Percentiles rank a stretch among this genome's conserved stretches.
Conservation (phyloP, 2,329 filamentous ascomycete genomes). For the Penicillium psychrosexuale region DNA sequence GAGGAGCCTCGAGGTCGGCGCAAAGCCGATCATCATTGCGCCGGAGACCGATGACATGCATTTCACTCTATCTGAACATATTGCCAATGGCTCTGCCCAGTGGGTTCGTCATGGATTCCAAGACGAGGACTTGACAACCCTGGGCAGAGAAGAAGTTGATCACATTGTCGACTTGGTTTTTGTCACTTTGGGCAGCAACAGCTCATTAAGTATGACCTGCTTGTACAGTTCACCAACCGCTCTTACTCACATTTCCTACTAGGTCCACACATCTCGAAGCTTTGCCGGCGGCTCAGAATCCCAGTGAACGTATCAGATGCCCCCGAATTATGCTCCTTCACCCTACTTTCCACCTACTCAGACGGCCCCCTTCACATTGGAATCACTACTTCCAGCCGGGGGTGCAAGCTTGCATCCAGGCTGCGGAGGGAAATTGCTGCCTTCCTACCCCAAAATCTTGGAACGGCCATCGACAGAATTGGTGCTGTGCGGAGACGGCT, state of each 20-base stretch:
- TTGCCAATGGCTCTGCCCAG: conserved; percentile 43
- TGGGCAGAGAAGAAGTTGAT: conserved; percentile 78
- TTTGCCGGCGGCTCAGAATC: conserved; percentile 77
- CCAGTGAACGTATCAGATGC: conserved; percentile 91
- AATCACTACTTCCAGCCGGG: conserved; percentile 90
- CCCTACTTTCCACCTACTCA: conserved; percentile 79
- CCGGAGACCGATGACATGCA: conserved; percentile 61
- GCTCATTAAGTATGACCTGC: conserved; percentile 49
- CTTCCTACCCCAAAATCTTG: conserved; percentile 70
- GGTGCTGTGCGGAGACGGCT: conserved; percentile 69
- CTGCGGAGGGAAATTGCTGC: conserved; percentile 85
- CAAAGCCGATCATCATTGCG: conserved; percentile 73
- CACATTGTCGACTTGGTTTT: conserved; percentile 87
- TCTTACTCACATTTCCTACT: conserved; percentile 21
- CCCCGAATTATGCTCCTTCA: conserved; percentile 82
- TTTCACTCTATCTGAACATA: conserved; percentile 51
- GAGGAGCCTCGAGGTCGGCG: conserved; percentile 77
- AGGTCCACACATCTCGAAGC: conserved; percentile 66
- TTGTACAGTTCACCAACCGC: conserved; percentile 27
- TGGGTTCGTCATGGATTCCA: conserved; percentile 56
- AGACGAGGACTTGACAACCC: conserved; percentile 66
- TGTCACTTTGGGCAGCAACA: conserved; percentile 61
- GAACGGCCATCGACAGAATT: conserved; percentile 70
- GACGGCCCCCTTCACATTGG: conserved; percentile 93
- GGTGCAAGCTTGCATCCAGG: conserved; percentile 87